A percentile compares a stretch with the other conserved stretches of the same genome.
Evolutionary conservation across 139 green algal genomes (phyloP).

Genomic region (Chlorella sp.): DNA sequence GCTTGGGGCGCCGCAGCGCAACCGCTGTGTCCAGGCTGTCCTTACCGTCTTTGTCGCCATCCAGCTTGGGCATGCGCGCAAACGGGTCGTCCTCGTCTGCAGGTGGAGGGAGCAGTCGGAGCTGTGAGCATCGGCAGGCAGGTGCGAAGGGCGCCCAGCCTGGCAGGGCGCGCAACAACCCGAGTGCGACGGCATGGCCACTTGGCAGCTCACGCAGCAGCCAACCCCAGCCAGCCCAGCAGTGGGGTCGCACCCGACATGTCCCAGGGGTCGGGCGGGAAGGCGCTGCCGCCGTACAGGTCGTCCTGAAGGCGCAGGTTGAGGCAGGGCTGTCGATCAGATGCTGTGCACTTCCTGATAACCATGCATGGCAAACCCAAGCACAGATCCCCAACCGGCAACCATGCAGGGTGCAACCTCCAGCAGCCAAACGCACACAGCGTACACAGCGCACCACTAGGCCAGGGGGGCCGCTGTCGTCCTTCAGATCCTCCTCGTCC

Average conservation of each 20-base stretch:
- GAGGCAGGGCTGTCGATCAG: too few relatives aligned
- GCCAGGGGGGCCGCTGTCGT: background rate
- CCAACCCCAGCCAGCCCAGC: background rate
- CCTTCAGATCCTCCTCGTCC: constrained; percentile 31
- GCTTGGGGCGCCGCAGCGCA: background rate
- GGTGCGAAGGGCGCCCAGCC: background rate
- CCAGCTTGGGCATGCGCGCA: background rate
- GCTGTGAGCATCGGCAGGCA: background rate
- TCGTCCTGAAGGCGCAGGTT: constrained; percentile 11
- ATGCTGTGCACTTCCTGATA: too few relatives aligned
- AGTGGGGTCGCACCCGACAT: background rate
- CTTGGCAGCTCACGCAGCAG: too few relatives aligned
- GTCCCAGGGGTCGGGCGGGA: constrained; percentile 14
- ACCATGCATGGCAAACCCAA: too few relatives aligned
- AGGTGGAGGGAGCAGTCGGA: background rate
- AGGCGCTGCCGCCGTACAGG: constrained; percentile 1
- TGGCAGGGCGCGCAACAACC: background rate
- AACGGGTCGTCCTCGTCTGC: constrained; percentile 17
- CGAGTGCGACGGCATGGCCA: background rate
- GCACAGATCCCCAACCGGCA: too few relatives aligned
- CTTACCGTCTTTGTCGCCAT: background rate
- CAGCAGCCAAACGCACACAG: too few relatives aligned
- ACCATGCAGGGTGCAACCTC: too few relatives aligned
- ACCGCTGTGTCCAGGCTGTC: background rate
- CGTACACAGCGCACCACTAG: background rate